A percentile compares a stretch with the other conserved stretches of the same genome.
Conservation (phyloP, 345 rosid genomes). For the Noccaea caerulescens region DNA sequence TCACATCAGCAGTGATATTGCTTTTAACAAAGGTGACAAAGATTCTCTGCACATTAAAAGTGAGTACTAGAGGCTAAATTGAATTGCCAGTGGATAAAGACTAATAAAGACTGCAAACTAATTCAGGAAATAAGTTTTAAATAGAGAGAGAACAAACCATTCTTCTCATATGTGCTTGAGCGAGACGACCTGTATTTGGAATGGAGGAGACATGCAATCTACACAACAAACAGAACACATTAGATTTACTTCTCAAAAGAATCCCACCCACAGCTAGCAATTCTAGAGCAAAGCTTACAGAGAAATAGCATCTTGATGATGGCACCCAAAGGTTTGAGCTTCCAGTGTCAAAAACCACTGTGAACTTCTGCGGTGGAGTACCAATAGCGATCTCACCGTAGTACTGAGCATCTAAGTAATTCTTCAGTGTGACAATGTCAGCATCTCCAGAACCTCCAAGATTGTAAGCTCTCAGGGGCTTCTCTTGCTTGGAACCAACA, state of each 20-base stretch:
- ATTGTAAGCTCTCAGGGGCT: slow-evolving; percentile 47
- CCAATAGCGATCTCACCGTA: slow-evolving; percentile 93
- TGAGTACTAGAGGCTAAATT: neutral
- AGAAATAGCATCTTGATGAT: slow-evolving; percentile 82
- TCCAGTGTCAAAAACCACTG: slow-evolving; percentile 92
- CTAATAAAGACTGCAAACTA: slow-evolving; percentile 4
- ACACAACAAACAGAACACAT: slow-evolving; percentile 30
- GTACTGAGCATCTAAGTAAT: slow-evolving; percentile 90
- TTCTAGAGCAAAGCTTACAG: slow-evolving; percentile 54
- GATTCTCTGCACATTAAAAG: neutral
- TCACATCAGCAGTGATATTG: slow-evolving; percentile 15
- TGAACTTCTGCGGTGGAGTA: slow-evolving; percentile 93
- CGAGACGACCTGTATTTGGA: slow-evolving; percentile 73
- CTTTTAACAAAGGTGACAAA: slow-evolving; percentile 8
- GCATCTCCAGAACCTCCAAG: slow-evolving; percentile 49
- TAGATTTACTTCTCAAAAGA: neutral
- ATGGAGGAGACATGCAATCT: slow-evolving; percentile 84
- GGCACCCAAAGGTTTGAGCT: slow-evolving; percentile 99
- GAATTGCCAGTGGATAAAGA: slow-evolving; percentile 4
- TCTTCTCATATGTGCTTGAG: slow-evolving; percentile 75
- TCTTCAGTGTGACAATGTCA: slow-evolving; percentile 69
- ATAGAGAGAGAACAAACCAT: slow-evolving; percentile 63
- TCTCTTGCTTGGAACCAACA: slow-evolving; percentile 56
- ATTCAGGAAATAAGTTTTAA: slow-evolving; percentile 11
- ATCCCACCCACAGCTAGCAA: slow-evolving; percentile 13